Conservation (phyloP, 176 grass and related monocot species). For the Lolium rigidum region DNA sequence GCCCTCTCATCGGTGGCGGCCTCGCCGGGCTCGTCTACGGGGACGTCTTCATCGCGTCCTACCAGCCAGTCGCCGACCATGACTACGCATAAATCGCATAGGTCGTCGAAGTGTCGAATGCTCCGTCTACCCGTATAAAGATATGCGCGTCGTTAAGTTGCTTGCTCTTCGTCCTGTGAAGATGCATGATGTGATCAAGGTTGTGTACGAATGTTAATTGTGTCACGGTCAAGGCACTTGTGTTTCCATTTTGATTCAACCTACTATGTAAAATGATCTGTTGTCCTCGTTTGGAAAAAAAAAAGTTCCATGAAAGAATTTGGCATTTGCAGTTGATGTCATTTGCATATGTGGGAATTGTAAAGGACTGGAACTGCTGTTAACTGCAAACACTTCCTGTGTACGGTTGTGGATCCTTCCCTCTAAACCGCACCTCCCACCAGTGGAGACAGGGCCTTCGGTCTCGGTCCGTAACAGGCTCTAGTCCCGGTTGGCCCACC, state of each 20-base stretch:
- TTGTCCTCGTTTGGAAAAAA: background rate
- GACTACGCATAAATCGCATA: constrained; percentile 44
- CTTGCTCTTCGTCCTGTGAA: constrained; percentile 29
- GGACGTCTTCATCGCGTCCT: constrained; percentile 77
- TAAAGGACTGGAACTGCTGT: too few species aligned
- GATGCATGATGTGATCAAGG: background rate
- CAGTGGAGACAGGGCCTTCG: too few species aligned
- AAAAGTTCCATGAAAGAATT: background rate
- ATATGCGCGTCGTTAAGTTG: background rate
- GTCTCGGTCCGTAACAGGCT: too few species aligned
- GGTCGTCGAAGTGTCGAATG: background rate
- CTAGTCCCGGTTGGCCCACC: too few species aligned
- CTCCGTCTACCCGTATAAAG: background rate
- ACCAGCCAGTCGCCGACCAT: constrained; percentile 65
- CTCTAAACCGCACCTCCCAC: too few species aligned
- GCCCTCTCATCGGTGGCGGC: constrained; percentile 84
- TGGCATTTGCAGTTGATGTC: background rate
- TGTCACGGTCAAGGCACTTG: background rate
- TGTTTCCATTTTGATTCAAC: constrained; percentile 20
- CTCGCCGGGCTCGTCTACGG: constrained; percentile 84
- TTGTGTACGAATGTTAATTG: constrained; percentile 31
- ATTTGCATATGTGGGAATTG: too few species aligned
- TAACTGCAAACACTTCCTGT: too few species aligned
- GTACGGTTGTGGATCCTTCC: too few species aligned
- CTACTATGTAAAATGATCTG: constrained; percentile 19